A percentile compares a stretch with the other conserved stretches of the same genome.
Evolutionary conservation across 768 basidiomycete genomes (phyloP).

Genomic region (Mycena metata): DNA sequence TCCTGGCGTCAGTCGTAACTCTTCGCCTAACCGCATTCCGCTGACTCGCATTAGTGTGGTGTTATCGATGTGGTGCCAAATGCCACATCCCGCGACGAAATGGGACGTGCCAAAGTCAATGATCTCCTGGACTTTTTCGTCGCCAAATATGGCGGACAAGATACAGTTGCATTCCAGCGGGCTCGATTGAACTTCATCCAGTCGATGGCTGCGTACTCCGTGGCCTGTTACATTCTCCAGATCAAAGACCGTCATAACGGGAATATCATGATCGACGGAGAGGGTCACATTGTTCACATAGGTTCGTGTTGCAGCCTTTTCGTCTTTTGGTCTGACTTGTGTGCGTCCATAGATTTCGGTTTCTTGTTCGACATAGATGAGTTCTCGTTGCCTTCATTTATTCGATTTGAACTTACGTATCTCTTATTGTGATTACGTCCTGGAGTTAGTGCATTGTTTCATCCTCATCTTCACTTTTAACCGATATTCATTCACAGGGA

Average conservation of each 20-base stretch:
- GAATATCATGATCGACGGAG: slow-evolving; percentile 99
- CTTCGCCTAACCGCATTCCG: not conserved
- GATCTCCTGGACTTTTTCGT: slow-evolving; percentile 95
- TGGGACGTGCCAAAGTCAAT: slow-evolving; percentile 98
- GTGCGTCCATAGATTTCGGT: slow-evolving; percentile 79
- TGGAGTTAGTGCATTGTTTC: slow-evolving; percentile 62
- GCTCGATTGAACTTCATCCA: slow-evolving; percentile 97
- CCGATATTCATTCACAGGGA: slow-evolving; percentile 65
- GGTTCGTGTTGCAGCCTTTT: slow-evolving; percentile 63
- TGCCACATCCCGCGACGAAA: slow-evolving; percentile 97
- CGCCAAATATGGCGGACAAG: slow-evolving; percentile 91
- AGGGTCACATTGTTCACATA: slow-evolving; percentile 96
- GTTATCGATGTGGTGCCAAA: slow-evolving; percentile 99
- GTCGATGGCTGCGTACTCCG: slow-evolving; percentile 99
- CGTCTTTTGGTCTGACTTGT: slow-evolving; percentile 15
- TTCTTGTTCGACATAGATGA: slow-evolving; percentile 99
- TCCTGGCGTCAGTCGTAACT: slow-evolving; percentile 79
- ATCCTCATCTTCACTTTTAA: slow-evolving; percentile 18
- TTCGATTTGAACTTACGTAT: slow-evolving; percentile 44
- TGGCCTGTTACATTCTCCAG: slow-evolving; percentile 97
- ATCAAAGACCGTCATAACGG: slow-evolving; percentile 99
- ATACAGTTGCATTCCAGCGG: slow-evolving; percentile 90
- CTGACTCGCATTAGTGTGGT: slow-evolving; percentile 75
- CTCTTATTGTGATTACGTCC: slow-evolving; percentile 64
- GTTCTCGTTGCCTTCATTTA: slow-evolving; percentile 52